phyloP scores from a whole-genome alignment of 768 basidiomycete species.

The Fibroporia radiculosa region DNA sequence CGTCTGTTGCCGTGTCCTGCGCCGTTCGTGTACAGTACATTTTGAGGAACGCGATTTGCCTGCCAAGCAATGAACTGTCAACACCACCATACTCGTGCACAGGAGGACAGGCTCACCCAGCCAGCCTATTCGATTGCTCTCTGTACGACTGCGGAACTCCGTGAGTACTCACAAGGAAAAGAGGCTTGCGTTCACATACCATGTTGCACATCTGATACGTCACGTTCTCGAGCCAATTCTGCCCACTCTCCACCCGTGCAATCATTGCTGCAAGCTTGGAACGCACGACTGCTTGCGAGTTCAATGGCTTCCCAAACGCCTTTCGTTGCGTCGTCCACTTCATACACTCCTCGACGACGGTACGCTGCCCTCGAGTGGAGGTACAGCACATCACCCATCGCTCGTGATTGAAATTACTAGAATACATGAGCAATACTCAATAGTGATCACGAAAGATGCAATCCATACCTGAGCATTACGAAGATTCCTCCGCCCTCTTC shows the following conservation, averaged over 20 bases:
- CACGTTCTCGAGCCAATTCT: constrained; percentile 78
- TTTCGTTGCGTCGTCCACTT: constrained; percentile 88
- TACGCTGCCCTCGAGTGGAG: constrained; percentile 55
- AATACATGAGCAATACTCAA: background rate
- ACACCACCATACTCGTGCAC: too few species aligned
- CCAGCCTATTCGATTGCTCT: constrained; percentile 65
- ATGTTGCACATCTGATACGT: constrained; percentile 88
- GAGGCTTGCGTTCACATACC: constrained; percentile 27
- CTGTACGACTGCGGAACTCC: constrained; percentile 59
- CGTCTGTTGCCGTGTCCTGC: constrained; percentile 74
- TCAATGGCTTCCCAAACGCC: constrained; percentile 86
- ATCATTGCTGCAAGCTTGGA: constrained; percentile 87
- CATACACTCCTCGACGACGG: constrained; percentile 74
- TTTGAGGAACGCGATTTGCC: constrained; percentile 74
- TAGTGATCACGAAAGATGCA: too few species aligned
- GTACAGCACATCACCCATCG: constrained; percentile 87
- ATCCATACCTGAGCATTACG: constrained; percentile 41
- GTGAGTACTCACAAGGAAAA: background rate
- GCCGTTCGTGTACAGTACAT: constrained; percentile 67
- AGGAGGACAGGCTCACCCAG: constrained; percentile 33
- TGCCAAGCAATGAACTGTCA: background rate
- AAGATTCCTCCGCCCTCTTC: constrained; percentile 68
- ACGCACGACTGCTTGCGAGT: constrained; percentile 82
- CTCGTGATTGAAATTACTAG: constrained; percentile 88
- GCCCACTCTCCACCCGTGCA: constrained; percentile 68